Conservation (phyloP, 108 stramenopile species). For the Pelagomonas calceolata region DNA sequence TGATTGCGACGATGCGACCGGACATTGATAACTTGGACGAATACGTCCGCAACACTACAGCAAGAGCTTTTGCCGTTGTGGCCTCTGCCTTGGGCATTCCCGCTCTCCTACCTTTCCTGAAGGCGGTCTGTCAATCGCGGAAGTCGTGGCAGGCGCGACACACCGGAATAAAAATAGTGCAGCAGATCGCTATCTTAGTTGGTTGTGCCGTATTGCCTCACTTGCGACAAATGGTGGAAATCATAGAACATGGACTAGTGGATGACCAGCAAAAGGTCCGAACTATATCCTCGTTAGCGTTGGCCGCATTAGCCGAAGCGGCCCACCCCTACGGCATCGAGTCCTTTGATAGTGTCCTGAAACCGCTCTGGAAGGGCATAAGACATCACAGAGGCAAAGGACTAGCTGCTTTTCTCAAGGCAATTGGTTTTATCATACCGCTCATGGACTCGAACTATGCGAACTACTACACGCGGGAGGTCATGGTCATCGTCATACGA, state of each 20-base stretch:
- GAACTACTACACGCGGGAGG: conserved; percentile 93
- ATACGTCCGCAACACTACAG: conserved; percentile 93
- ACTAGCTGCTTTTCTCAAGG: conserved; percentile 94
- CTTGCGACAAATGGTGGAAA: conserved; percentile 82
- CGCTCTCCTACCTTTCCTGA: conserved; percentile 88
- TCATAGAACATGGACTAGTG: conserved; percentile 84
- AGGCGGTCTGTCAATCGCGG: conserved; percentile 90
- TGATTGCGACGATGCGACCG: conserved; percentile 99
- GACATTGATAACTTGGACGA: conserved; percentile 98
- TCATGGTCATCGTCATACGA: conserved; percentile 93
- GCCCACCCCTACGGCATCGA: conserved; percentile 98
- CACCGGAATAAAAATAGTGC: conserved; percentile 98
- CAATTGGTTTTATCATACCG: conserved; percentile 94
- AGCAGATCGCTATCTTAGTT: conserved; percentile 94
- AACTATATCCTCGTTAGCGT: conserved; percentile 88
- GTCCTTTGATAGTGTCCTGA: conserved; percentile 93
- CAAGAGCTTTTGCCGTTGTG: conserved; percentile 94
- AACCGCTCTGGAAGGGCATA: conserved; percentile 96
- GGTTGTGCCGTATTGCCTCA: conserved; percentile 96
- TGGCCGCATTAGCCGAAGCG: conserved; percentile 91
- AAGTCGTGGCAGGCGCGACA: conserved; percentile 98
- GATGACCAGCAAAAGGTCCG: conserved; percentile 96
- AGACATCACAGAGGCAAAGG: conserved; percentile 91
- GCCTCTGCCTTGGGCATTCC: conserved; percentile 95
- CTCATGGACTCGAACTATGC: conserved; percentile 98